phyloP scores from a whole-genome alignment of 2,329 filamentous ascomycete genomes.

The Penicillium palitans region DNA sequence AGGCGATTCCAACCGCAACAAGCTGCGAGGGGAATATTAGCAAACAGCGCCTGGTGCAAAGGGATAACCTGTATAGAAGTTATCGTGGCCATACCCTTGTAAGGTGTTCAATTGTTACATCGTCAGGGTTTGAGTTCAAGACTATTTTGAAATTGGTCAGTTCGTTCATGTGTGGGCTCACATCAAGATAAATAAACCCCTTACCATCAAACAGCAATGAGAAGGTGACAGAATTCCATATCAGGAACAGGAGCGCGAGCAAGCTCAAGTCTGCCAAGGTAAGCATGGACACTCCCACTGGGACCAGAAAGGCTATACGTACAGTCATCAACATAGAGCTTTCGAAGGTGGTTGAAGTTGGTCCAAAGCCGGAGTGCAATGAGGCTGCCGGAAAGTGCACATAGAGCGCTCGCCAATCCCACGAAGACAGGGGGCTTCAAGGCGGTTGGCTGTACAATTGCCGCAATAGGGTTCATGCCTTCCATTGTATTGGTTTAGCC shows the following conservation, averaged over 20 bases:
- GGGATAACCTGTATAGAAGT: not conserved
- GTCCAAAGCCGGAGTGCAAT: not conserved
- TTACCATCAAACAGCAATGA: not conserved
- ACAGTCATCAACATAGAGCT: not conserved
- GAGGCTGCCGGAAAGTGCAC: not conserved
- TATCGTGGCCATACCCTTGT: not conserved
- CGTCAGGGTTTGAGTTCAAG: not conserved
- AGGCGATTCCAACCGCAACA: not conserved
- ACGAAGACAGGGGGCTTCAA: not conserved
- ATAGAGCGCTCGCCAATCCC: not conserved
- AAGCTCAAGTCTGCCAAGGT: not conserved
- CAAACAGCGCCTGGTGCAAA: not conserved
- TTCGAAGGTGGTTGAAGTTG: not conserved
- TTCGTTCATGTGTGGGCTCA: not conserved
- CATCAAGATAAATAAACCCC: not conserved
- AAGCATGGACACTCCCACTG: not conserved
- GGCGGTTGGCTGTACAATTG: not conserved
- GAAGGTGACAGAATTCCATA: not conserved
- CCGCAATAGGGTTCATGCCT: not conserved
- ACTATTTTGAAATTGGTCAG: not conserved
- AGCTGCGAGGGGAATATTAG: not conserved
- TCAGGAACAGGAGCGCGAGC: not conserved
- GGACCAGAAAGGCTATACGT: not conserved
- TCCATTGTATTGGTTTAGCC: not conserved
- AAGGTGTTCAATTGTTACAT: not conserved